These are phyloP conservation scores for Plantago coronopus DNA, from an alignment of 305 asterid genomes.

Conservation along the genomic window DNA sequence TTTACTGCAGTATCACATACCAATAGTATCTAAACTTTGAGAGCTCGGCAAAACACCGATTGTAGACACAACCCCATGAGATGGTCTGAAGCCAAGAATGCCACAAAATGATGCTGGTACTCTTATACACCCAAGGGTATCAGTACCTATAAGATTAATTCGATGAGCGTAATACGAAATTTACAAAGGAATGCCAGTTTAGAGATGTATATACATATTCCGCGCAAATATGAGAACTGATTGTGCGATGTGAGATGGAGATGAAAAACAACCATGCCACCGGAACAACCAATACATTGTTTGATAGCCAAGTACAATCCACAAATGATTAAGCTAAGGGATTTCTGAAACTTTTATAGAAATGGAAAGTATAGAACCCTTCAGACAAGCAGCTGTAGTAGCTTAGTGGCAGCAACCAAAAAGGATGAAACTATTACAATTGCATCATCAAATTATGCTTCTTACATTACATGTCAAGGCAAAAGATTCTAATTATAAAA, in stretches of 20 bases:
- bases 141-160: constrained; percentile 54
- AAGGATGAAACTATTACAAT: not conserved
- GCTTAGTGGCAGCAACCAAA: not conserved
- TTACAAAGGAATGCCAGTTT: constrained; percentile 12
- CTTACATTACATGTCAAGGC: not conserved
- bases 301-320: constrained; percentile 6
- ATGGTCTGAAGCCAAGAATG: constrained; percentile 77
- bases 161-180: constrained; percentile 17
- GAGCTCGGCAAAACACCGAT: constrained; percentile 80
- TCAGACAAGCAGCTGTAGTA: not conserved
- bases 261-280: constrained; percentile 18
- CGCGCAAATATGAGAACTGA: not conserved
- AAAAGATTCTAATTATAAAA: not conserved
- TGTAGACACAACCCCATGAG: constrained; percentile 69
- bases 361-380: not conserved
- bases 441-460: not conserved
- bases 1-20: constrained; percentile 39
- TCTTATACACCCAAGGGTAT: constrained; percentile 56
- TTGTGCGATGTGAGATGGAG: constrained; percentile 2
- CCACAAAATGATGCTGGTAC: constrained; percentile 70
- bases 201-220: not conserved
- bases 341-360: not conserved
- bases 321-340: constrained; percentile 6
- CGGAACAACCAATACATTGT: constrained; percentile 13
- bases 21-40: constrained; percentile 82